Evolutionary conservation across 768 basidiomycete species (phyloP), one percentile per base, ranked within the genome.

Genomic region (Suillus placidus): DNA sequence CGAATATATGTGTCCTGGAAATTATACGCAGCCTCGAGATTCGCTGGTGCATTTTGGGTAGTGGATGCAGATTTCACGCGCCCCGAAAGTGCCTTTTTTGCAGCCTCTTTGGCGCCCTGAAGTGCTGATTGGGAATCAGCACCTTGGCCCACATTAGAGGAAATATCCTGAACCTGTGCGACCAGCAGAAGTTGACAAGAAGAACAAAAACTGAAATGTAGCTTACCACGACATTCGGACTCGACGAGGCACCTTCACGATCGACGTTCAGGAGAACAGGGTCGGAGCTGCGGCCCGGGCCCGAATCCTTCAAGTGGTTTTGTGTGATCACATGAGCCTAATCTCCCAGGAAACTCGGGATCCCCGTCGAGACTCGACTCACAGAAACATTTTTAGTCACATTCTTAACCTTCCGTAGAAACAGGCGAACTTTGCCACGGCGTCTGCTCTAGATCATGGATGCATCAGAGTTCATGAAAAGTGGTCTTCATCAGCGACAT

Each of bases 1-100:
- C 34, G 14, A 16, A 62, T 26, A 51, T 32, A 62, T 20, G 45
- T 49, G n/a, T 62, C 45, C 10, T 62, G 12, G 20, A 62, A 26
- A 10, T 34, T 32, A 45, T 45, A 37, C 18, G 38, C 38, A 40
- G 10, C 14, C 10, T 40, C 12, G 5, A 47, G 45, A 47, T 4
- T 8, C 45, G 9, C n/a, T 23, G 20, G 4, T 23, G n/a, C 45
- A 12, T 47, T 12, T n/a, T 47, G n/a, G 40, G 13, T 14, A 10
- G n/a, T 10, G n/a, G 45, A 23, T 5, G 12, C n/a, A 47, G n/a
- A 47, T 13, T 4, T 12, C n/a, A 23, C 45, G 3, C 1, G 13
- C 4, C 40, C 14, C 14, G n/a, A 6, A 6, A 23, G 45, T 47
- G 3, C 23, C 3, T 4, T 1, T 8, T n/a, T n/a, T n/a, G 8